These are phyloP conservation scores for Termitomyces titanicus DNA, from an alignment of 768 basidiomycete species.

Conservation along the genomic window DNA sequence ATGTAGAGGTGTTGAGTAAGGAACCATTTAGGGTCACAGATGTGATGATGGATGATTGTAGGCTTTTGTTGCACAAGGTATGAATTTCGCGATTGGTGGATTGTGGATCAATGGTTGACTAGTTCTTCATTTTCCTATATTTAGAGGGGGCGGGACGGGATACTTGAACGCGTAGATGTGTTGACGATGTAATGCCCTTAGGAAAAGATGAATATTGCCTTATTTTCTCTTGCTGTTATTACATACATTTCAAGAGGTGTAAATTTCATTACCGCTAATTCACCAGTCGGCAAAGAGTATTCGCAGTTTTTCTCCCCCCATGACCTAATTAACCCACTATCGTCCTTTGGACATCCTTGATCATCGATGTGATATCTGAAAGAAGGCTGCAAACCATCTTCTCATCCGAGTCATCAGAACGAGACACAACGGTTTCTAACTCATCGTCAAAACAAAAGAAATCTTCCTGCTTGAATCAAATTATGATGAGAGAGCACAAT, in stretches of 20 bases:
- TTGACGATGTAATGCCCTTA: conserved; percentile 34
- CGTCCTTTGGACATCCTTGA: not conserved
- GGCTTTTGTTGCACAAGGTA: conserved; percentile 47
- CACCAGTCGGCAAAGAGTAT: not conserved
- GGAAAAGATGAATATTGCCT: not conserved
- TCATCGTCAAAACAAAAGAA: not conserved
- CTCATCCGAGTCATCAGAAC: no score
- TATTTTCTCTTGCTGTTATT: no score
- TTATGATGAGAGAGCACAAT: no score
- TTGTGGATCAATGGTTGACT: not conserved
- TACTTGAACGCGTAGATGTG: conserved; percentile 39
- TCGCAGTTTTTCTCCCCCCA: not conserved
- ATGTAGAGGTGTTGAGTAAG: conserved; percentile 47
- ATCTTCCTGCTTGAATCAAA: no score
- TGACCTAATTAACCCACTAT: not conserved
- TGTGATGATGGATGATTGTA: conserved; percentile 55
- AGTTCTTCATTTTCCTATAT: not conserved
- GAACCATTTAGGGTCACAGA: conserved; percentile 48
- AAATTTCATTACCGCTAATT: no score
- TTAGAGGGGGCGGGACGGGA: conserved; percentile 35
- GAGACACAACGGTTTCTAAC: no score
- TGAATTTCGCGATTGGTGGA: conserved; percentile 4
- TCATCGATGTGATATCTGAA: not conserved
- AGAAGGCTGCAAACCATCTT: not conserved
- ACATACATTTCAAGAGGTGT: not conserved